Conservation (phyloP, 225 moss, liverwort and hornwort species). For the Bryoerythrophyllum caledonicum region DNA sequence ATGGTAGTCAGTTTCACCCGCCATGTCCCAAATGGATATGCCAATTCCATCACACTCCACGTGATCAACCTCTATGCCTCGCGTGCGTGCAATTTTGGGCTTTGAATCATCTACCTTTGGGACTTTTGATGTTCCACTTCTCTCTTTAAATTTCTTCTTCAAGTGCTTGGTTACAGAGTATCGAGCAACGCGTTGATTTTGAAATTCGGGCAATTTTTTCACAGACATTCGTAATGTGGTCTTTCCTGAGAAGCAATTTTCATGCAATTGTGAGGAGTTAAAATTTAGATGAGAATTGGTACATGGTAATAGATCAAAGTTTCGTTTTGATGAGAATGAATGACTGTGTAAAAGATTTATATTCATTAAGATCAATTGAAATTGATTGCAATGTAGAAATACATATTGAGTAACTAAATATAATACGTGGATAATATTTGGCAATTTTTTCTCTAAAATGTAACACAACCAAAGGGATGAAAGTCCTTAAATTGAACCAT, state of each 20-base stretch:
- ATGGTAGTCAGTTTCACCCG: neutral
- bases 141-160: neutral
- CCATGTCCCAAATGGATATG: slow-evolving; percentile 16
- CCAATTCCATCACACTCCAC: neutral
- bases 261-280: neutral
- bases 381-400: too few species aligned
- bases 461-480: too few species aligned
- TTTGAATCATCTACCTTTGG: rapidly evolving
- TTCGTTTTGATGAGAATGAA: neutral
- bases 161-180: rapidly evolving
- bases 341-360: too few species aligned
- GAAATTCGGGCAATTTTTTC: neutral
- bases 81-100: neutral
- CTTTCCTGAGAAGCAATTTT: neutral
- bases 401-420: too few species aligned
- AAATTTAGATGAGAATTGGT: rapidly evolving
- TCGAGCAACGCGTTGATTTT: too few species aligned
- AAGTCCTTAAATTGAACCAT: too few species aligned
- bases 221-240: neutral
- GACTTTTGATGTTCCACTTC: rapidly evolving
- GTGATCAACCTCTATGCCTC: neutral
- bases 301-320: neutral
- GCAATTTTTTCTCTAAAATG: too few species aligned
- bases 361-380: too few species aligned
- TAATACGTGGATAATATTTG: too few species aligned